phyloP scores from a whole-genome alignment of 2,329 filamentous ascomycete species.

The Arachnomyces sp. region DNA sequence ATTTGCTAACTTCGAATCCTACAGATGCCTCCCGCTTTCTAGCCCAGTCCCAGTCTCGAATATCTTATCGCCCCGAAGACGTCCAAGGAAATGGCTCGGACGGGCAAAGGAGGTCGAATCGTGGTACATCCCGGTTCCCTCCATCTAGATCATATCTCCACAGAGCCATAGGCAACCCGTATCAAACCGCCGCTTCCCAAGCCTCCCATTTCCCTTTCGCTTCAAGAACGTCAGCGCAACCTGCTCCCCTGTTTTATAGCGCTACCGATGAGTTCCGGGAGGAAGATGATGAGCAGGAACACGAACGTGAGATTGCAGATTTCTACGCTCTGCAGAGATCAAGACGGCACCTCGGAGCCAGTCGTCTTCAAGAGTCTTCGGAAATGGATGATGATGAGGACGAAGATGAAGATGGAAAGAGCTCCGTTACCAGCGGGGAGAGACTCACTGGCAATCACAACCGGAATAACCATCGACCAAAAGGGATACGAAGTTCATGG shows the following conservation, averaged over 20 bases:
- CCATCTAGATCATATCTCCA: constrained; percentile 43
- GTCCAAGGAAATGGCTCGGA: constrained; percentile 40
- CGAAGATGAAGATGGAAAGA: constrained; percentile 30
- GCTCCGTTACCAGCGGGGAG: constrained; percentile 49
- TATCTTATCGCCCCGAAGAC: constrained; percentile 61
- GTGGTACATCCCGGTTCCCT: constrained; percentile 39
- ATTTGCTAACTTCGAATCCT: constrained; percentile 6
- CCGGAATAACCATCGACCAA: constrained; percentile 31
- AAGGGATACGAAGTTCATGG: constrained; percentile 52
- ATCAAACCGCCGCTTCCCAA: constrained; percentile 63
- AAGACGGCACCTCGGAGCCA: constrained; percentile 75
- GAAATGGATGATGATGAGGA: constrained; percentile 67
- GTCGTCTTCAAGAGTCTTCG: constrained; percentile 74
- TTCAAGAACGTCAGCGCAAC: constrained; percentile 64
- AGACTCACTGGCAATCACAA: constrained; percentile 32
- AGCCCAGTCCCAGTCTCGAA: constrained; percentile 86
- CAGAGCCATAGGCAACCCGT: constrained; percentile 62
- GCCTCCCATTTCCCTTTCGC: constrained; percentile 70
- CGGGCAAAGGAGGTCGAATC: constrained; percentile 38
- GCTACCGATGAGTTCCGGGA: constrained; percentile 83
- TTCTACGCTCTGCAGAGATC: constrained; percentile 86
- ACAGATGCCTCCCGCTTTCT: constrained; percentile 93
- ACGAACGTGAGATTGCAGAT: constrained; percentile 86
- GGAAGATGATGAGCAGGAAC: constrained; percentile 86
- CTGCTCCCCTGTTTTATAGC: constrained; percentile 91